Base-by-base conservation (phyloP, 2,329 filamentous ascomycete genomes). In the Aspergillus sp. region DNA sequence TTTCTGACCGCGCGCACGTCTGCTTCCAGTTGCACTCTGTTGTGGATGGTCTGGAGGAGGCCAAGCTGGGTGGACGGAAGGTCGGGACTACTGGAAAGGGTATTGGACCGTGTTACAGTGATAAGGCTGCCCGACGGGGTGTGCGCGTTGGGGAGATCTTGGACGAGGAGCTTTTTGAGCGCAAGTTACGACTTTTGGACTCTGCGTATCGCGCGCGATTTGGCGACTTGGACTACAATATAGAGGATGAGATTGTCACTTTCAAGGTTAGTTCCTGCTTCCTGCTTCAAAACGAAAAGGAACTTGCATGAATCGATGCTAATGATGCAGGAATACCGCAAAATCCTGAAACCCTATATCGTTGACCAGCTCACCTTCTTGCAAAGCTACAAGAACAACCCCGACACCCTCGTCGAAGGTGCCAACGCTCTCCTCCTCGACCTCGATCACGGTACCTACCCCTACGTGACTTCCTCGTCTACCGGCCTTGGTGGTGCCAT, bases 401-500 rank as follows among this genome's bases (percentile, higher is more conserved):
- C 74, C 41, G 74, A 75, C 55, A 80, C 80, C 51, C 71, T 83
- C 5, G 75, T 83, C 28, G 80, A 83, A 63, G 80, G 79, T 43
- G 79, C 80, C 43, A 82, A 83, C 55, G 80, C 80, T 7, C 70
- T 82, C 42, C 79, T 83, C 73, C 73, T 83, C 49, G 80, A 83
- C 52, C 64, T 74, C 49, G 73, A 75, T 48, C 71, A 78, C 58
- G 75, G 75, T 48, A 70, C 72, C 45, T 74, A 80, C 61, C 68
- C 73, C 48, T 73, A 71, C 52, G 68, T 74, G 49, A 73, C 73
- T 44, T 70, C 69, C 39, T 72, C 74, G 50, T 68, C 71, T 56
- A 68, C 71, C 44, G 72, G 71, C 48, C 62, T 74, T 7, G 72
- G 70, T 29, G 72, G 72, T 38, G 70, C 70, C 51, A 79, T 79